Percentiles rank a stretch among this genome's conserved stretches.
Evolutionary conservation across 1,284 basidiomycete species (phyloP).

Genomic region (Cryptococcus floricola): DNA sequence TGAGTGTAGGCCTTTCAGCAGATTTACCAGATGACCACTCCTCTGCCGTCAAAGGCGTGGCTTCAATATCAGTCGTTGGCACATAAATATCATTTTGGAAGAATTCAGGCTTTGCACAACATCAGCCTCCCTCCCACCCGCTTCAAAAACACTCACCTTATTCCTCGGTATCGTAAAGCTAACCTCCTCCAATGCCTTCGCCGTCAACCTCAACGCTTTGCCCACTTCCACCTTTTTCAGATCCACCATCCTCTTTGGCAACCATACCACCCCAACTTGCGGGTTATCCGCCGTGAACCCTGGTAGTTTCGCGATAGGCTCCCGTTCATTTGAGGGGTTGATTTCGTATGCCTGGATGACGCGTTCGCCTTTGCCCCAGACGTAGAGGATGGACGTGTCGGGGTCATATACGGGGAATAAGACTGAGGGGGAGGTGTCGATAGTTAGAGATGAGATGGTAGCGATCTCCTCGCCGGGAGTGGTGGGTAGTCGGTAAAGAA

Average conservation of each 20-base stretch:
- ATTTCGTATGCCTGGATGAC: conserved; percentile 50
- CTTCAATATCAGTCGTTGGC: conserved; percentile 40
- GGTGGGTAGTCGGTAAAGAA: conserved; percentile 38
- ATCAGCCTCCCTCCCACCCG: not conserved
- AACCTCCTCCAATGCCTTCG: conserved; percentile 49
- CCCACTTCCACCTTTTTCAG: conserved; percentile 51
- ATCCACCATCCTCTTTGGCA: conserved; percentile 48
- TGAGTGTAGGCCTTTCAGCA: conserved; percentile 12
- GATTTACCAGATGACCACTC: conserved; percentile 44
- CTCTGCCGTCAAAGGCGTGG: conserved; percentile 19
- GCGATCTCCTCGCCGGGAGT: conserved; percentile 14
- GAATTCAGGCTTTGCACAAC: conserved; percentile 38
- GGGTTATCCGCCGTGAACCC: conserved; percentile 43
- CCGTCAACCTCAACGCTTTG: conserved; percentile 45
- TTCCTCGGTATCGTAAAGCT: conserved; percentile 51
- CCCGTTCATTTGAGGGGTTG: conserved; percentile 24
- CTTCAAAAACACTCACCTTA: conserved; percentile 25
- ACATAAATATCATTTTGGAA: conserved; percentile 55
- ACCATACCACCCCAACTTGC: conserved; percentile 49
- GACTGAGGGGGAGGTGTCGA: conserved; percentile 52
- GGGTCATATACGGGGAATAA: conserved; percentile 51
- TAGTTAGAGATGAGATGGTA: conserved; percentile 30
- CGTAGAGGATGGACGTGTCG: conserved; percentile 50
- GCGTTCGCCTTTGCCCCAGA: conserved; percentile 52
- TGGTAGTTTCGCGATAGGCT: conserved; percentile 43